phyloP scores from a whole-genome alignment of 176 grass and related monocot genomes.

The Cocos nucifera region DNA sequence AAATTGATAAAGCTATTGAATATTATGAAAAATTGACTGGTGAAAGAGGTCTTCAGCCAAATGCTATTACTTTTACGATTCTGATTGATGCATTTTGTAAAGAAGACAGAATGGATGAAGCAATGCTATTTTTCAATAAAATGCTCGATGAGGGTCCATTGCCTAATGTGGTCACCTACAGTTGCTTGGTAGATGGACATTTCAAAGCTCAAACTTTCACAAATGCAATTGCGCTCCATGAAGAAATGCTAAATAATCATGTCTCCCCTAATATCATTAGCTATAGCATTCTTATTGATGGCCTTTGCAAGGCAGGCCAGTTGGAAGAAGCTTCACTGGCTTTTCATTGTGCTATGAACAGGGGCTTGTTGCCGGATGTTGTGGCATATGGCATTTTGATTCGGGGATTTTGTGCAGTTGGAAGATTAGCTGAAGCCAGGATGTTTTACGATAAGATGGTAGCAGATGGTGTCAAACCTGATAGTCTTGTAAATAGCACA shows the following conservation, averaged over 20 bases:
- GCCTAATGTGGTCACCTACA: no score
- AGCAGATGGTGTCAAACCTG: slow-evolving; percentile 15
- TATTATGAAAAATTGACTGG: background rate
- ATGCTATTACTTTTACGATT: slow-evolving; percentile 7
- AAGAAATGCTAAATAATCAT: slow-evolving; percentile 5
- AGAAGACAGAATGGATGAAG: slow-evolving; percentile 15
- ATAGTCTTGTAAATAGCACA: slow-evolving; percentile 1
- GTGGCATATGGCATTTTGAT: slow-evolving; percentile 14
- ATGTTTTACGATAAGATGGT: slow-evolving; percentile 13
- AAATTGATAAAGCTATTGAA: slow-evolving; percentile 7
- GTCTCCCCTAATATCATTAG: slow-evolving; percentile 8
- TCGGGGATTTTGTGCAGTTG: background rate
- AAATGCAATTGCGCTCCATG: slow-evolving; percentile 18
- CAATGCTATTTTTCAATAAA: slow-evolving; percentile 7
- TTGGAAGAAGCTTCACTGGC: slow-evolving; percentile 9
- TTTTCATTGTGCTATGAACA: slow-evolving; percentile 12
- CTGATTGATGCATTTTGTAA: slow-evolving; percentile 21
- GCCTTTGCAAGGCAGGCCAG: slow-evolving; percentile 5
- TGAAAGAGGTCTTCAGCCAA: slow-evolving; percentile 6
- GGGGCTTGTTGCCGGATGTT: slow-evolving; percentile 20
- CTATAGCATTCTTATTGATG: slow-evolving; percentile 8
- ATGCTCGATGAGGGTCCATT: background rate
- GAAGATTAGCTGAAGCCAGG: slow-evolving; percentile 16
- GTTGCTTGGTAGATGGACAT: background rate
- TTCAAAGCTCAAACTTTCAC: slow-evolving; percentile 9